Evolutionary conservation across 345 rosid genomes (phyloP).

Genomic region (Noccaea bulbosa): DNA sequence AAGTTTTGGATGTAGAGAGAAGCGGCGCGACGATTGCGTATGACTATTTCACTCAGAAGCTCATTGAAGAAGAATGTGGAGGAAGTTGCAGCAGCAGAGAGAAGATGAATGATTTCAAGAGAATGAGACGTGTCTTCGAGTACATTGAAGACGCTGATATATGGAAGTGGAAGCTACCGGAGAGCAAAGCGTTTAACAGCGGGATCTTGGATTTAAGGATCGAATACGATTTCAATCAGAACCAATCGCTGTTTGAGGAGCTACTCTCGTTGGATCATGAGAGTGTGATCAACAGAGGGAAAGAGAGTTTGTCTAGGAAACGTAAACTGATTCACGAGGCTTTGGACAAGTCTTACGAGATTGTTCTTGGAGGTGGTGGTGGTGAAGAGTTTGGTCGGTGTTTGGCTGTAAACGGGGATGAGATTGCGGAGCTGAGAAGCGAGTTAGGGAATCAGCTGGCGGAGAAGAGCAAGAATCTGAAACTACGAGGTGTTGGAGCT

Average conservation of each 20-base stretch:
- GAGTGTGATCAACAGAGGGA: constrained; percentile 56
- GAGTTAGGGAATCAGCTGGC: constrained; percentile 73
- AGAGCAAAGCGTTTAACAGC: constrained; percentile 74
- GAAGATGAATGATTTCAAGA: constrained; percentile 46
- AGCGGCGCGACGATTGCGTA: constrained; percentile 83
- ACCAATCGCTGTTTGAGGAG: constrained; percentile 67
- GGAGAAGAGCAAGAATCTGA: constrained; percentile 54
- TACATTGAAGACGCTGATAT: constrained; percentile 77
- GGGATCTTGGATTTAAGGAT: constrained; percentile 65
- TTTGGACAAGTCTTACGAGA: constrained; percentile 58
- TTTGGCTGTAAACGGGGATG: constrained; percentile 70
- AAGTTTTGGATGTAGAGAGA: constrained; percentile 60
- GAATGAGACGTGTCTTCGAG: constrained; percentile 58
- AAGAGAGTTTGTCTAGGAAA: constrained; percentile 54
- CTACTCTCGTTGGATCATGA: constrained; percentile 64
- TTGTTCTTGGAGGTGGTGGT: constrained; percentile 65
- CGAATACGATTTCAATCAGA: constrained; percentile 50
- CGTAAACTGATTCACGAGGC: constrained; percentile 56
- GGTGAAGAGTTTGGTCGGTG: constrained; percentile 60
- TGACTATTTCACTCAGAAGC: constrained; percentile 66
- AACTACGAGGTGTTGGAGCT: constrained; percentile 66
- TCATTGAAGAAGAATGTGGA: constrained; percentile 28
- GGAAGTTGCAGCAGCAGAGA: background rate
- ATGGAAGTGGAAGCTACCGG: constrained; percentile 71
- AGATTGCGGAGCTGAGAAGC: constrained; percentile 65